Percentiles rank a stretch among this genome's conserved stretches.
phyloP scores from a whole-genome alignment of 2,329 filamentous ascomycete genomes.

The Epichloe bromicola region DNA sequence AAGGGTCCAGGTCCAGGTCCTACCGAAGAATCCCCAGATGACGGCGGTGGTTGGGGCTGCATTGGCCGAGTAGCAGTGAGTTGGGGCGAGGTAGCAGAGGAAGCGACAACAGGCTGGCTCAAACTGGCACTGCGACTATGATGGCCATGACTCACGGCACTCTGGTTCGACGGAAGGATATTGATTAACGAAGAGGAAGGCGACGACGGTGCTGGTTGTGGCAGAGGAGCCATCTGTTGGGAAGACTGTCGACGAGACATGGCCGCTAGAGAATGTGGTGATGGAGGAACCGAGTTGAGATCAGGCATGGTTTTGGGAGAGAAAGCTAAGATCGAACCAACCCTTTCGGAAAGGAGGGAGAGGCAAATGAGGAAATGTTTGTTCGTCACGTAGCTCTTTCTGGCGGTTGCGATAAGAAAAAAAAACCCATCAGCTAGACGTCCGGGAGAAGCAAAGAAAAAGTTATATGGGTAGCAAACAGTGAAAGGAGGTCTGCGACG shows the following conservation, averaged over 20 bases:
- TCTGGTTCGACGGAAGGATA: constrained; percentile 45
- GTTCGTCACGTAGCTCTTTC: background rate
- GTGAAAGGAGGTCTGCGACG: too few species aligned
- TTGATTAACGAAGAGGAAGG: constrained; percentile 32
- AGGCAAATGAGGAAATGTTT: background rate
- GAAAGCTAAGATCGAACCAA: background rate
- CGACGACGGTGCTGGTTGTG: constrained; percentile 12
- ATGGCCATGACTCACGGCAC: constrained; percentile 26
- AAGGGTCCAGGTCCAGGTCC: constrained; percentile 56
- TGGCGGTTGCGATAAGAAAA: background rate
- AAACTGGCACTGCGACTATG: constrained; percentile 7
- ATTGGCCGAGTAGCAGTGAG: constrained; percentile 10
- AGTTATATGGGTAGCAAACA: too few species aligned
- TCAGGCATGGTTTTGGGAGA: constrained; percentile 31
- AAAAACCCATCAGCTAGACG: background rate
- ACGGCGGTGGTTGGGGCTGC: constrained; percentile 19
- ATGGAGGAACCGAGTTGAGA: constrained; percentile 41
- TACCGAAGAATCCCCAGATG: constrained; percentile 27
- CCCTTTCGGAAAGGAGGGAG: background rate
- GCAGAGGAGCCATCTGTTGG: constrained; percentile 29
- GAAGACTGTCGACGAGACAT: constrained; percentile 30
- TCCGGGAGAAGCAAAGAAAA: background rate
- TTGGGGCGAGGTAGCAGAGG: constrained; percentile 18
- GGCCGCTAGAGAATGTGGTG: constrained; percentile 29
- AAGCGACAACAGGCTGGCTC: constrained; percentile 16